Conservation (phyloP, 2,329 filamentous ascomycete genomes). For the Metarhizium anisopliae region DNA sequence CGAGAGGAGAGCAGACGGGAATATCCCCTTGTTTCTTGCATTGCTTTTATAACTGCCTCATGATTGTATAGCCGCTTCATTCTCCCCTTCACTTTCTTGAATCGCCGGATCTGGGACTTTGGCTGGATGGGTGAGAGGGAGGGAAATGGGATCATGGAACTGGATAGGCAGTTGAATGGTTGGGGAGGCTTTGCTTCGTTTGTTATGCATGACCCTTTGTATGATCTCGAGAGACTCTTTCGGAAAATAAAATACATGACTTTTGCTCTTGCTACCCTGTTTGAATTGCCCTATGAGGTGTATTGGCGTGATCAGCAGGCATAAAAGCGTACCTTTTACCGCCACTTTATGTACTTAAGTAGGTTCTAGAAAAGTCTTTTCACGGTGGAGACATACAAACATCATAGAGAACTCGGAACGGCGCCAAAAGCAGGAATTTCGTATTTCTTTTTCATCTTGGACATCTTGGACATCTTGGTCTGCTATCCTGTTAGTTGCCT, state of each 20-base stretch:
- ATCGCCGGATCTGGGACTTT: background rate
- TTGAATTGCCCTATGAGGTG: background rate
- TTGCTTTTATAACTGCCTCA: background rate
- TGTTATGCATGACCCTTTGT: conserved; percentile 7
- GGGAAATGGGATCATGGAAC: background rate
- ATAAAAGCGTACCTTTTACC: too few species aligned
- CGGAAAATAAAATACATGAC: background rate
- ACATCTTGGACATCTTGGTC: too few species aligned
- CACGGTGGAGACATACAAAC: too few species aligned
- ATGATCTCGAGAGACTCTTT: conserved; percentile 6
- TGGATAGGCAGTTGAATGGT: conserved; percentile 2
- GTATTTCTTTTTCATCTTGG: too few species aligned
- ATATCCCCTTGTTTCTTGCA: background rate
- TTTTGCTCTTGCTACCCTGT: conserved; percentile 3
- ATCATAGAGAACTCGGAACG: too few species aligned
- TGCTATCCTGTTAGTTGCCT: too few species aligned
- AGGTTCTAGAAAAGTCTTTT: too few species aligned
- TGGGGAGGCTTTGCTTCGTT: background rate
- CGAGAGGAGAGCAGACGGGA: background rate
- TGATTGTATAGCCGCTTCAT: background rate
- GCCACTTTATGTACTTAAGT: too few species aligned
- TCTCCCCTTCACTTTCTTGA: background rate
- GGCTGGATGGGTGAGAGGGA: background rate
- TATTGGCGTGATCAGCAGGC: too few species aligned
- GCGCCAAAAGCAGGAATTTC: too few species aligned